Base-by-base conservation (phyloP, 495 filamentous ascomycete species). In the Pyronema domesticum region DNA sequence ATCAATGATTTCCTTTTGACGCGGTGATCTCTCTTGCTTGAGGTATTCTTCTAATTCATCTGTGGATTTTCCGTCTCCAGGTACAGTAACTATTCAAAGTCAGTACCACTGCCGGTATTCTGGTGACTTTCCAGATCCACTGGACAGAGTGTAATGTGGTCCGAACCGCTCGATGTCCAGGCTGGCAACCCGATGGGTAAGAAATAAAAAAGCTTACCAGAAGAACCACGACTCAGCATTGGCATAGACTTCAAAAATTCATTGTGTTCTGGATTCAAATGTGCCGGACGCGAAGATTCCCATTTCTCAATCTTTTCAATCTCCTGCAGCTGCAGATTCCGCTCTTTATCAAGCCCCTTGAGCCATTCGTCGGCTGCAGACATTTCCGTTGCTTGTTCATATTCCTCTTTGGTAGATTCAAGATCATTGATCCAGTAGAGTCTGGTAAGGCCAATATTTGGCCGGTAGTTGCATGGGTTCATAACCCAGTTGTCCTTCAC, bases 321-420 rank as follows among this genome's bases (percentile, higher is more conserved):
- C 58, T 85, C 78, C 19, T 70, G 68, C 37, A 74, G 72, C 14
- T 69, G 53, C 34, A 76, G 70, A 55, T 74, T 76, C n/a, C 82
- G 79, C 54, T 75, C 73, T 9, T 57, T 66, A 40, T 74, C 74
- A 2, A 88, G 73, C 10, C 83, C 82, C 65, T 85, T 86, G 6
- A 79, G 66, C 83, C 84, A 89, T 64, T 86, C 82, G 45, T 81
- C 79, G 14, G 74, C 72, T 7, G 79, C 53, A 17, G 81, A 81
- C 61, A 80, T 73, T 8, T 70, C 68, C 53, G 73, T 75, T 45
- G 77, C 81, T 0, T 76, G 69, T 17, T 73, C 64, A 51, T 82
- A 77, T 52, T 81, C 74, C 45, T 65, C 55, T 51, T 73, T 69
- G 39, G 87, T 73, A 13, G 65, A 60, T 34, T 71, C 59, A 10